These are phyloP conservation scores for Saxophila tyrrhenica DNA, from an alignment of 495 filamentous ascomycete genomes.

Conservation along the genomic window DNA sequence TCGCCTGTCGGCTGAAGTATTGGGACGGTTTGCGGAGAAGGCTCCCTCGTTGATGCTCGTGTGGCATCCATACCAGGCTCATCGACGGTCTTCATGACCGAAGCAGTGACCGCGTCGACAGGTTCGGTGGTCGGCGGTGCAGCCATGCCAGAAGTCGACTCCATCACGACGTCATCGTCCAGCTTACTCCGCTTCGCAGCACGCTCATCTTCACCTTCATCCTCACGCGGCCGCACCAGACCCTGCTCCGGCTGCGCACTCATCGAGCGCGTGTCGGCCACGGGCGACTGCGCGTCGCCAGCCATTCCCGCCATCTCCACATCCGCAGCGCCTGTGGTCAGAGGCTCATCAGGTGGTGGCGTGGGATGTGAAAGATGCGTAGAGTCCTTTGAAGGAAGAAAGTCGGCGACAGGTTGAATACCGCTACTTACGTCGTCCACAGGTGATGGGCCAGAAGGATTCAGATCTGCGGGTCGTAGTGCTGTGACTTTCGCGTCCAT, in stretches of 20 bases:
- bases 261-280: not conserved
- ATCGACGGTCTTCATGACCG: not conserved
- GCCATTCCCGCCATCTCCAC: slow-evolving; percentile 9
- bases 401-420: slow-evolving; percentile 23
- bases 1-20: not conserved
- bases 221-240: slow-evolving; percentile 40
- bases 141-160: not conserved
- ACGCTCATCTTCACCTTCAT: slow-evolving; percentile 60
- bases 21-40: not conserved
- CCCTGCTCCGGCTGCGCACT: slow-evolving; percentile 2
- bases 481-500: slow-evolving; percentile 1
- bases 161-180: not conserved
- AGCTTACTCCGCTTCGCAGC: slow-evolving; percentile 47
- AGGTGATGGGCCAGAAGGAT: slow-evolving; percentile 15
- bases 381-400: slow-evolving; percentile 22
- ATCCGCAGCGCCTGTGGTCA: slow-evolving; percentile 1
- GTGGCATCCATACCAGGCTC: not conserved
- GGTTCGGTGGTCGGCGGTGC: not conserved
- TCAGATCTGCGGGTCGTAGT: not conserved
- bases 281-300: not conserved
- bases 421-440: slow-evolving; percentile 21
- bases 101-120: not conserved
- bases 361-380: slow-evolving; percentile 14
- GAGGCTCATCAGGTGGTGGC: slow-evolving; percentile 16
- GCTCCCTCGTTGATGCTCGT: not conserved